Conservation (phyloP, 1,284 basidiomycete species). For the Tremellales sp. region DNA sequence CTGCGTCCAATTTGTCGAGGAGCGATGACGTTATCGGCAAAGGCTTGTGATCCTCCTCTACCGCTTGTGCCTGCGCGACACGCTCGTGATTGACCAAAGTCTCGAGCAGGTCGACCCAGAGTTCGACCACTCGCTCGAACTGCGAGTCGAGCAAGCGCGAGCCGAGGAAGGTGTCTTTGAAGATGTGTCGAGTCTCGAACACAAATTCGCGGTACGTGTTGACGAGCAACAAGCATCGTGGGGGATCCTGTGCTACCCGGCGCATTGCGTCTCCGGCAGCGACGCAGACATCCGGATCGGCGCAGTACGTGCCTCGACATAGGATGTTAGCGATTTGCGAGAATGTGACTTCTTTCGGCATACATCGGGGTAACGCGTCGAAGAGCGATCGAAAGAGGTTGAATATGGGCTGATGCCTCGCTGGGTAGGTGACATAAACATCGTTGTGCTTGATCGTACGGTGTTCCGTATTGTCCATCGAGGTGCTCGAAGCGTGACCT, state of each 20-base stretch:
- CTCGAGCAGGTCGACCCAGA: conserved; percentile 74
- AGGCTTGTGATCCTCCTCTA: conserved; percentile 10
- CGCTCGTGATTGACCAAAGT: conserved; percentile 59
- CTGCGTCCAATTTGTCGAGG: conserved; percentile 61
- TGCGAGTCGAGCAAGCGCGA: conserved; percentile 62
- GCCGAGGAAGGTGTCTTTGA: conserved; percentile 62
- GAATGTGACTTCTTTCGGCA: conserved; percentile 55
- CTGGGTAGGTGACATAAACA: conserved; percentile 67
- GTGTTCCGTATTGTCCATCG: conserved; percentile 41
- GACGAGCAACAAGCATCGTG: conserved; percentile 61
- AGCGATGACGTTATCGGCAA: conserved; percentile 34
- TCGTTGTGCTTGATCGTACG: conserved; percentile 59
- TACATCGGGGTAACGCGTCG: conserved; percentile 77
- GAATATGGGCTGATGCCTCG: conserved; percentile 62
- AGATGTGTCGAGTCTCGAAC: conserved; percentile 66
- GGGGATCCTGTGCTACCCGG: conserved; percentile 65
- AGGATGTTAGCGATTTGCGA: conserved; percentile 73
- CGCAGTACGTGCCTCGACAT: conserved; percentile 73
- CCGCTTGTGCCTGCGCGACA: conserved; percentile 28
- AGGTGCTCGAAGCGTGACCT: conserved; percentile 57
- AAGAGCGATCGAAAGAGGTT: conserved; percentile 73
- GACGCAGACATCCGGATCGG: conserved; percentile 70
- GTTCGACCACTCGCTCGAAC: conserved; percentile 56
- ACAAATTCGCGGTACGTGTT: conserved; percentile 69
- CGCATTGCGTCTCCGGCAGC: conserved; percentile 66